Evolutionary conservation across 2,329 filamentous ascomycete genomes (phyloP).

Genomic region (Aspergillus sp.): DNA sequence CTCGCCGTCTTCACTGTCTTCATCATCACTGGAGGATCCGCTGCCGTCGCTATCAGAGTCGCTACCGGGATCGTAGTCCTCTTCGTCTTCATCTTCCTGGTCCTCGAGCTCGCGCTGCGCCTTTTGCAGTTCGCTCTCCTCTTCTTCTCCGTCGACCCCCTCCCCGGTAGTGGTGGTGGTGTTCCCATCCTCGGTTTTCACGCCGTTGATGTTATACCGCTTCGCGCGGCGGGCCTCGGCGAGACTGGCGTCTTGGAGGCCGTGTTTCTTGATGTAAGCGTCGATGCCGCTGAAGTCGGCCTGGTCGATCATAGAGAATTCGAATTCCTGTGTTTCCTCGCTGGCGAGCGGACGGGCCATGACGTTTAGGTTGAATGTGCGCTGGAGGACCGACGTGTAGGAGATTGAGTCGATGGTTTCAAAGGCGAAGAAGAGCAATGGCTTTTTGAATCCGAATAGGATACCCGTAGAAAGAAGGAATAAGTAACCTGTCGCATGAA

Average conservation of each 20-base stretch:
- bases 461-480: conserved; percentile 63
- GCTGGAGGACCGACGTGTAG: conserved; percentile 64
- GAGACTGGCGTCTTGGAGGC: conserved; percentile 63
- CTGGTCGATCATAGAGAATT: conserved; percentile 67
- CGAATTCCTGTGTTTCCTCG: conserved; percentile 56
- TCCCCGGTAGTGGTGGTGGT: conserved; percentile 20
- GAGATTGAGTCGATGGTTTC: conserved; percentile 58
- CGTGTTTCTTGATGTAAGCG: conserved; percentile 60
- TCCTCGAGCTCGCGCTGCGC: conserved; percentile 55
- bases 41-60: conserved; percentile 50
- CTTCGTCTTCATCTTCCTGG: conserved; percentile 50
- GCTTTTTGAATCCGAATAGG: conserved; percentile 66
- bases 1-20: conserved; percentile 31
- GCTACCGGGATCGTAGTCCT: conserved; percentile 53
- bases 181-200: conserved; percentile 29
- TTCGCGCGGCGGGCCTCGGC: conserved; percentile 61
- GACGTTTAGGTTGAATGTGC: conserved; percentile 66
- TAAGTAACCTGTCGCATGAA: conserved; percentile 52
- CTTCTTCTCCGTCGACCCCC: conserved; percentile 38
- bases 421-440: conserved; percentile 62
- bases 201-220: conserved; percentile 53
- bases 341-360: conserved; percentile 39
- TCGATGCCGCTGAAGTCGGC: conserved; percentile 63
- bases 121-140: conserved; percentile 59
- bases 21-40: conserved; percentile 45